Percentiles rank a stretch among this genome's conserved stretches.
phyloP scores from a whole-genome alignment of 2,329 filamentous ascomycete genomes.

The Pseudocercospora fuligena region DNA sequence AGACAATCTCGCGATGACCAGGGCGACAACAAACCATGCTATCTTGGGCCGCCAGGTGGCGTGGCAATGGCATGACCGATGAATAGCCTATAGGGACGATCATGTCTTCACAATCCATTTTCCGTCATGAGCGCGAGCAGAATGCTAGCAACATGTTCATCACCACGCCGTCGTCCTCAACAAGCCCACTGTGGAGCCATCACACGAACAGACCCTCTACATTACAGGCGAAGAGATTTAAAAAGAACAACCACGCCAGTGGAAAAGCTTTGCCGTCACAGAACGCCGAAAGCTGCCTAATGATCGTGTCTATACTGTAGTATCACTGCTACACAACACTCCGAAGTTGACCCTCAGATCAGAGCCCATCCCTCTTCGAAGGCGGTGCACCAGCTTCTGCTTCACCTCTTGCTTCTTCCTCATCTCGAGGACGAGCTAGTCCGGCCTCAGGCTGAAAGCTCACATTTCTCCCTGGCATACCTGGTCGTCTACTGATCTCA shows the following conservation, averaged over 20 bases:
- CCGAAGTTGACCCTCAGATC: not conserved
- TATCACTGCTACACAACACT: not conserved
- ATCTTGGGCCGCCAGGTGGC: not conserved
- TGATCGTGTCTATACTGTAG: too few species aligned
- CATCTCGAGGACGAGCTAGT: slow-evolving; percentile 23
- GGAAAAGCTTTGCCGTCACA: not conserved
- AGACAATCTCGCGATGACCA: not conserved
- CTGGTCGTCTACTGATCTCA: not conserved
- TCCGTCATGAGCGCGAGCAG: not conserved
- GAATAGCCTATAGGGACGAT: not conserved
- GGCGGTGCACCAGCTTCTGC: slow-evolving; percentile 22
- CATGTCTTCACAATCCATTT: not conserved
- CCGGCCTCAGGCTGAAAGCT: slow-evolving; percentile 19
- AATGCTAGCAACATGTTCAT: not conserved
- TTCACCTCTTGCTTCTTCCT: slow-evolving; percentile 25
- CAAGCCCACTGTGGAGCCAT: not conserved
- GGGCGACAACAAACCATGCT: not conserved
- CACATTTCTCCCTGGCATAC: slow-evolving; percentile 9
- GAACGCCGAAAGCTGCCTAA: not conserved
- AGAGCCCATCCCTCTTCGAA: slow-evolving; percentile 14
- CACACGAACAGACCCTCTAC: not conserved
- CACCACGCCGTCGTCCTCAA: not conserved
- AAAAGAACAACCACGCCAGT: not conserved
- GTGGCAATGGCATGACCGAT: not conserved
- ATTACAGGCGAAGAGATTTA: too few species aligned